A percentile compares a stretch with the other conserved stretches of the same genome.
Evolutionary conservation across 805 yeast species (phyloP).

Genomic region (Candida insectalens): DNA sequence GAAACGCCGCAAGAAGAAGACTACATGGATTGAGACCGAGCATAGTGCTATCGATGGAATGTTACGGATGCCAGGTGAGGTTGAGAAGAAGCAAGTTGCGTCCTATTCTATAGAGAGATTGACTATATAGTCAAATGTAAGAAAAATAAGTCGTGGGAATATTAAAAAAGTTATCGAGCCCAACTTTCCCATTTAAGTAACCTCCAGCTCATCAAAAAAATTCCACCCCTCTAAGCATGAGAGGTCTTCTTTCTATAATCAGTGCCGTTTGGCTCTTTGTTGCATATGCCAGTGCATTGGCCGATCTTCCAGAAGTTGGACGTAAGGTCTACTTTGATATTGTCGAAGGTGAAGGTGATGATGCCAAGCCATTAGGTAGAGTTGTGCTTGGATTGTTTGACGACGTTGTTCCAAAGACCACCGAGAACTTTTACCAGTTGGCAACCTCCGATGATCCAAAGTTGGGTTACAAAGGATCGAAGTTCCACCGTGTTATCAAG

Average conservation of each 20-base stretch:
- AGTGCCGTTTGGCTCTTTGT: background rate
- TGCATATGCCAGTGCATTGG: background rate
- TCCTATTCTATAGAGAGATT: slow-evolving; percentile 2
- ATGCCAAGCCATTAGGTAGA: slow-evolving; percentile 59
- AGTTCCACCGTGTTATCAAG: slow-evolving; percentile 67
- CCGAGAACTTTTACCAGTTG: slow-evolving; percentile 77
- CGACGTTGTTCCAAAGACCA: slow-evolving; percentile 78
- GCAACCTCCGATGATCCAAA: slow-evolving; percentile 65
- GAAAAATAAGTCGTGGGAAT: no score
- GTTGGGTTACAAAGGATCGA: slow-evolving; percentile 50
- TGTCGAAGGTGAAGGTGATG: slow-evolving; percentile 70
- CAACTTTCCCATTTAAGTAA: no score
- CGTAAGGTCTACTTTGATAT: slow-evolving; percentile 81
- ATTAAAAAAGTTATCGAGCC: no score
- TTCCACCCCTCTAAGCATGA: background rate
- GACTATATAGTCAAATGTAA: background rate
- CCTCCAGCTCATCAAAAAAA: background rate
- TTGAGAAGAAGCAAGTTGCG: background rate
- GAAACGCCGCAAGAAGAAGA: slow-evolving; percentile 4
- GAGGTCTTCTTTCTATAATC: background rate
- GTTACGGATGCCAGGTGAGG: background rate
- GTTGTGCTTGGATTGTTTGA: slow-evolving; percentile 85
- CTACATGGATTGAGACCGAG: slow-evolving; percentile 16
- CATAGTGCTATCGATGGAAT: slow-evolving; percentile 11
- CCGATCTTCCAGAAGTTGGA: slow-evolving; percentile 46